These are phyloP conservation scores for Globisporangium barbulae DNA, from an alignment of 352 stramenopile species.

Conservation along the genomic window DNA sequence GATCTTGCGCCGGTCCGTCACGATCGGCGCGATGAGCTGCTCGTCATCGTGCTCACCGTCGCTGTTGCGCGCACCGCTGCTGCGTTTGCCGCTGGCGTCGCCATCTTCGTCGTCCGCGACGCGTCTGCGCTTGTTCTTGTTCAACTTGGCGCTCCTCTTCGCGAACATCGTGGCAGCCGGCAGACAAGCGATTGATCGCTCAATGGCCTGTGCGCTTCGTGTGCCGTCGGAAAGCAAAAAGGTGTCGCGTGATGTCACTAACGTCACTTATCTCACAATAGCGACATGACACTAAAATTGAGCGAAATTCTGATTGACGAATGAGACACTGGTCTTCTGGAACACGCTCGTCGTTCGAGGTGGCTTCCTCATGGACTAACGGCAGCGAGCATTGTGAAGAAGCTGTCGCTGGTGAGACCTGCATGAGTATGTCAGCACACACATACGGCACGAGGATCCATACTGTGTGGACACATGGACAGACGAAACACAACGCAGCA, in stretches of 20 bases:
- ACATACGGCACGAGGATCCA: too few relatives aligned
- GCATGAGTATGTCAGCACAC: too few relatives aligned
- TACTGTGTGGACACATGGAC: too few relatives aligned
- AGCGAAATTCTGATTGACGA: too few relatives aligned
- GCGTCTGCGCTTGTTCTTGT: conserved; percentile 25
- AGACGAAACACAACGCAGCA: too few relatives aligned
- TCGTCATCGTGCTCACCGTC: conserved; percentile 18
- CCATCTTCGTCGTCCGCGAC: conserved; percentile 11
- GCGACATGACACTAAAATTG: neutral
- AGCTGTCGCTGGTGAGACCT: neutral
- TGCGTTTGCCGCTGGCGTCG: neutral
- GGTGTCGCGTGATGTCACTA: neutral
- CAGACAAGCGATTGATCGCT: neutral
- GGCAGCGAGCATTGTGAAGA: neutral
- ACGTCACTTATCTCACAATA: neutral
- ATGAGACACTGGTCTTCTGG: too few relatives aligned
- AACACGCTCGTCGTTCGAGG: too few relatives aligned
- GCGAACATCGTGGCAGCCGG: conserved; percentile 15
- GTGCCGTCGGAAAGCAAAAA: neutral
- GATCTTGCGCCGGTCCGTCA: conserved; percentile 35
- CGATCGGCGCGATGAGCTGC: conserved; percentile 23
- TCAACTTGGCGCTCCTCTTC: conserved; percentile 17
- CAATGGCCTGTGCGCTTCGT: neutral
- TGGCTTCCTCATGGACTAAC: too few relatives aligned
- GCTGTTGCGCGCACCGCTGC: neutral